A percentile compares a stretch with the other conserved stretches of the same genome.
These are phyloP conservation scores for Chalaropsis thielavioides DNA, from an alignment of 2,329 filamentous ascomycete species.

Conservation along the genomic window DNA sequence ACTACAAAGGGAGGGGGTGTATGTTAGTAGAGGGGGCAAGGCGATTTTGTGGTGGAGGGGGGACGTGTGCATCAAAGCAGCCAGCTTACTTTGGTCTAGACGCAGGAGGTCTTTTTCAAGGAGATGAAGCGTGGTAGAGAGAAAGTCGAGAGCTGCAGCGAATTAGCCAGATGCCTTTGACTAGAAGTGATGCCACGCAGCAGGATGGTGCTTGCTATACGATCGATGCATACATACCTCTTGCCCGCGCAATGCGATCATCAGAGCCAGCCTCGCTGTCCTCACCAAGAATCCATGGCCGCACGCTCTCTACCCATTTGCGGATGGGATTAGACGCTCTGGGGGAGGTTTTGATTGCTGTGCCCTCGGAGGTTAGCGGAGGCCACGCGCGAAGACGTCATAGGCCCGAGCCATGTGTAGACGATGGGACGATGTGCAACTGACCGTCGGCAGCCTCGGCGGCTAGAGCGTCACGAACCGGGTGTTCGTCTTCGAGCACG, in stretches of 20 bases:
- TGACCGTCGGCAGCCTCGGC: slow-evolving; percentile 33
- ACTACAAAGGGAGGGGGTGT: slow-evolving; percentile 24
- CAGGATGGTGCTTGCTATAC: too few relatives aligned
- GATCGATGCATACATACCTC: slow-evolving; percentile 30
- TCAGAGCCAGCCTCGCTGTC: slow-evolving; percentile 30
- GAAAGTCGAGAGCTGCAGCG: slow-evolving; percentile 37
- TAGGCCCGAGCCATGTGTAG: background rate
- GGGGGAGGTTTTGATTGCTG: slow-evolving; percentile 29
- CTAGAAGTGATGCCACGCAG: slow-evolving; percentile 12
- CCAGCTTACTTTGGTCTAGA: slow-evolving; percentile 32
- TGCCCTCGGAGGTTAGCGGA: background rate
- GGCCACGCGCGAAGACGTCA: background rate
- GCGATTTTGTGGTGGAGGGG: background rate
- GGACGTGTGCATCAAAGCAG: background rate
- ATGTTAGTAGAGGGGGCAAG: background rate
- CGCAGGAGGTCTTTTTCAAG: slow-evolving; percentile 34
- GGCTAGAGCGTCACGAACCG: slow-evolving; percentile 28
- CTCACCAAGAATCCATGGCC: slow-evolving; percentile 36
- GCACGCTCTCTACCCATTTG: slow-evolving; percentile 41
- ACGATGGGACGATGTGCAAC: slow-evolving; percentile 1
- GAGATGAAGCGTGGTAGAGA: slow-evolving; percentile 38
- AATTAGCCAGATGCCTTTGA: background rate
- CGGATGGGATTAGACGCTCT: slow-evolving; percentile 34
- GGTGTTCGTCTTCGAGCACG: slow-evolving; percentile 37
- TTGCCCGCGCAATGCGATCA: slow-evolving; percentile 40